phyloP scores from a whole-genome alignment of 176 grass and related monocot genomes.

The Rhynchospora pubera region DNA sequence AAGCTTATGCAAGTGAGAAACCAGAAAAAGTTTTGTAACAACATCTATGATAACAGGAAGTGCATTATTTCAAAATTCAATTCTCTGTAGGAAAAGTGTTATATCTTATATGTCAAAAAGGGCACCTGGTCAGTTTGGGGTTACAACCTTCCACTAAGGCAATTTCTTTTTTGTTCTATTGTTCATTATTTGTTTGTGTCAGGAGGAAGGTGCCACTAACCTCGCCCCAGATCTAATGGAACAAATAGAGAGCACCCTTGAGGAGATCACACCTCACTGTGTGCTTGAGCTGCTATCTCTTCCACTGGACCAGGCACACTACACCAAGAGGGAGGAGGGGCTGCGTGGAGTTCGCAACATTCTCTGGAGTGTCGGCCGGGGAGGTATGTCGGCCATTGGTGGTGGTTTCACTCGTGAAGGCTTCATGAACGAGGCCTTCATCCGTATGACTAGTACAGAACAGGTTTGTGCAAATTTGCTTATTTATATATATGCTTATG shows the following conservation, averaged over 20 bases:
- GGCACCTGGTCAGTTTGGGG: background rate
- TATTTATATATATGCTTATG: background rate
- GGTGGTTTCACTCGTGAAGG: constrained; percentile 88
- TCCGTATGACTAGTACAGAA: constrained; percentile 74
- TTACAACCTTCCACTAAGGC: background rate
- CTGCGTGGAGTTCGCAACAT: constrained; percentile 62
- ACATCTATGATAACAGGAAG: background rate
- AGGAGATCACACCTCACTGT: constrained; percentile 83
- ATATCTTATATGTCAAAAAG: background rate
- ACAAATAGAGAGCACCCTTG: constrained; percentile 93
- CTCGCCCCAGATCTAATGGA: constrained; percentile 67
- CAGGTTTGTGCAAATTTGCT: constrained; percentile 44
- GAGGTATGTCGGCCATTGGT: constrained; percentile 67
- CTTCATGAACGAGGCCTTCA: constrained; percentile 84
- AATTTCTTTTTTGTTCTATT: background rate
- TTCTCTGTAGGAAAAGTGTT: background rate
- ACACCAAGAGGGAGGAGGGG: constrained; percentile 68
- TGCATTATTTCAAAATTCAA: background rate
- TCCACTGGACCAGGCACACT: constrained; percentile 51
- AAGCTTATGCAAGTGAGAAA: background rate
- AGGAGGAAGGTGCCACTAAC: constrained; percentile 96
- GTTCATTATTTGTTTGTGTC: background rate
- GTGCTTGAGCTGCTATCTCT: constrained; percentile 84
- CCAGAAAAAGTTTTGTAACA: background rate
- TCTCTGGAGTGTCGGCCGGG: constrained; percentile 74